Base-by-base conservation (phyloP, 306 rosid species). In the Cyclanthera cordifolia region DNA sequence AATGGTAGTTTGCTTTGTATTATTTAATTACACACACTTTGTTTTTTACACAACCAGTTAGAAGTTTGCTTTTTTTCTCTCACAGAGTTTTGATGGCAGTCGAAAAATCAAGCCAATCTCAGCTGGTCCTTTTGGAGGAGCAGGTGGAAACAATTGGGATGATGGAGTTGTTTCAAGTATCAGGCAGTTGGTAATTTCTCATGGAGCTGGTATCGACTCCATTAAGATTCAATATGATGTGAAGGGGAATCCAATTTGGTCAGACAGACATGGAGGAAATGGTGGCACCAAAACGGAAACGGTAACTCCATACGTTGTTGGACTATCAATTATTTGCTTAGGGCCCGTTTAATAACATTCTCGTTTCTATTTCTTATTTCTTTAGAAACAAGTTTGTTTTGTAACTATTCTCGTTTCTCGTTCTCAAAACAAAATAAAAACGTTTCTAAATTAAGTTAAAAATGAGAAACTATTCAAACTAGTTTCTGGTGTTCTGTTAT, bases 61-160 rank as follows among this genome's bases (percentile, higher is more conserved):
- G 28, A 30, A 24, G 28, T 71, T 63, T 34, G 17, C 41, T 34
- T 37, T 45, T 45, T 76, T 59, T 23, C 11, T n/a, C 54, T 2
- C 34, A 7, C 56, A 24, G 52, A 60, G 27, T 61, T 71, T 19
- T 69, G 76, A 67, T 32, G 80, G 58, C 11, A 50, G 55, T 3
- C 69, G 61, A 57, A 79, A 77, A 16, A 77, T 30, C 32, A 69
- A 80, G 37, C 76, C 82, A 8, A 60, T 86, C 23, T 46, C 83
- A 0, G 55, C 72, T 77, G 97, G 97, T 34, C 95, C 95, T 56
- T 88, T 90, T 92, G 97, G 95, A 70, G 89, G 97, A 5, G 71
- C 72, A 10, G 83, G 79, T 32, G 90, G 94, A 55, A 50, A 79
- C 64, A 50, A 71, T 25, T 90, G 92, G 87, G 84, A 90, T 21